A percentile compares a stretch with the other conserved stretches of the same genome.
These are phyloP conservation scores for Cercospora sp. DNA, from an alignment of 2,329 filamentous ascomycete species.

Conservation along the genomic window DNA sequence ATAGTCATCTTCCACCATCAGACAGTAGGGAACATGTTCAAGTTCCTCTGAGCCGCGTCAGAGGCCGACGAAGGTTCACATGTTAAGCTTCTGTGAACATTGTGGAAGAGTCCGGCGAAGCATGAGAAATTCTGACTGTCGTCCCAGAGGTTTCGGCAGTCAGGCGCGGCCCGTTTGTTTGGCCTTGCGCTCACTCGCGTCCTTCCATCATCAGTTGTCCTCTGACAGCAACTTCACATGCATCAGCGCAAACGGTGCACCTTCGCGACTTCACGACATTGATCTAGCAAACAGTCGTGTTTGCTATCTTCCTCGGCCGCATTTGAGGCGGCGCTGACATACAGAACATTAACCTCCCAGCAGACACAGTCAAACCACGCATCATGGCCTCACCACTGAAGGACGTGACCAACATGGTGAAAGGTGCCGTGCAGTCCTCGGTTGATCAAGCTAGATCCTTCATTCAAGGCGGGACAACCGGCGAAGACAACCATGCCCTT, in stretches of 20 bases:
- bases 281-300: constrained; percentile 8
- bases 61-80: not conserved
- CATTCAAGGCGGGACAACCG: not conserved
- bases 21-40: not conserved
- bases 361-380: not conserved
- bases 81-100: not conserved
- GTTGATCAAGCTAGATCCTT: not conserved
- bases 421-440: not conserved
- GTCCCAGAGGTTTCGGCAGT: not conserved
- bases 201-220: not conserved
- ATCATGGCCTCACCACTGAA: constrained; percentile 8
- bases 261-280: not conserved
- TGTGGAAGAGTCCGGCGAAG: not conserved
- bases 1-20: not conserved
- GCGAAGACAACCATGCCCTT: not conserved
- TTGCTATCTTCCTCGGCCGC: constrained; percentile 4
- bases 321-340: constrained; percentile 8
- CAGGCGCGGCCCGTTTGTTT: not conserved
- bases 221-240: not conserved
- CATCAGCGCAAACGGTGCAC: not conserved
- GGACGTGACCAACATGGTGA: not conserved
- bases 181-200: not conserved
- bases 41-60: not conserved
- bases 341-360: constrained; percentile 5
- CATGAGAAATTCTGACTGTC: not conserved